Base-by-base conservation (phyloP, 495 filamentous ascomycete species). In the Neurospora sp. region DNA sequence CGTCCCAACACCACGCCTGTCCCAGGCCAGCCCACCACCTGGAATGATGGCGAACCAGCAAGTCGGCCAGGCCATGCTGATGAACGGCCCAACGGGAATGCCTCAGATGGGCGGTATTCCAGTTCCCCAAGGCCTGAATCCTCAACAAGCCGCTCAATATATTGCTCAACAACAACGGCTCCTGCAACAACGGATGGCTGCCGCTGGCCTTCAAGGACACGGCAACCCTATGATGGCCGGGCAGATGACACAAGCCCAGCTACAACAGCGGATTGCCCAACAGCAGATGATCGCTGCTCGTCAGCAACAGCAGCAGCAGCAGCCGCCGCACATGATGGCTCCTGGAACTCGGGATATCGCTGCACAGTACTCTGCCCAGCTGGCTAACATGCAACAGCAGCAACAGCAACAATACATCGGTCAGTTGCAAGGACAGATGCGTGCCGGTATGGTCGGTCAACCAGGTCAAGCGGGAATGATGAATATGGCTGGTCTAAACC, bases 1-100 rank as follows among this genome's bases (percentile, higher is more conserved):
- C 37, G 91, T 91, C 31, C 89, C 91, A 10, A 92, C 89, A 16
- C 89, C 91, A 73, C 88, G 91, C 12, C 90, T 93, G 86, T 85
- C 82, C 46, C 92, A 93, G 76, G 88, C 86, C 42, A 94, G 91
- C 77, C 90, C 92, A 39, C 85, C 85, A 18, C 87, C 88, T 59
- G 83, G 84, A 27, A 85, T 85, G 71, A 88, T 92, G 82, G 80
- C 86, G 16, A 85, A 69, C 37, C 88, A 87, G 71, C 73, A 79
- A 70, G 84, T 89, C 78, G 85, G 86, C 39, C 84, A 87, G 75
- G 77, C 80, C 61, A 81, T 90, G 77, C 75, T 86, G 68, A 82
- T 82, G 69, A 83, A 83, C 73, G 80, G 81, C 68, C 81, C 87
- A 71, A 35, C 53, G 12, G 81, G 81, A 12, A 83, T 85, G 74